Base-by-base conservation (phyloP, 768 basidiomycete genomes). In the Suillus paluster region DNA sequence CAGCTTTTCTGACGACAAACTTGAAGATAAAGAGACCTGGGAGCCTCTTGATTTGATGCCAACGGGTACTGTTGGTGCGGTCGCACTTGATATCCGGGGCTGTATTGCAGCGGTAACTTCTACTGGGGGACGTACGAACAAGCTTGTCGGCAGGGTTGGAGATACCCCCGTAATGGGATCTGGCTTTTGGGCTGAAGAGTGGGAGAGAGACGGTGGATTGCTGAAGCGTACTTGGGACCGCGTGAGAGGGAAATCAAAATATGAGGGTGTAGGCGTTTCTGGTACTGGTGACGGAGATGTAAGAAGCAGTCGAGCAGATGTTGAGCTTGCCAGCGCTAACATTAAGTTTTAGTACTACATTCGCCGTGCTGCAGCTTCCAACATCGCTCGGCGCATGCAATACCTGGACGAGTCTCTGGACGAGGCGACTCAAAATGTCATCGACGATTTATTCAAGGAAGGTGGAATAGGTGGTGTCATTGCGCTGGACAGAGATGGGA, bases 201-300 rank as follows among this genome's bases (percentile, higher is more conserved):
- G 92, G 92, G 63, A 62, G 59, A 73, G 62, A 60, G 73, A 66
- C 65, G 73, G 63, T 69, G 70, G 72, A 36, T 71, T 60, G 61
- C 64, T 70, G 66, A 78, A 66, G 63, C 66, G 72, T 21, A 46
- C 74, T n/a, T 86, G 80, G 82, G 74, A 76, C 42, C 78, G 75
- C 23, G 46, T 83, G 23, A 71, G 63, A 23, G 73, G 80, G 3
- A 77, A 76, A 46, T 63, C 69, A 27, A 63, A 66, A 17, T 66
- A 70, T 11, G 71, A 68, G 27, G 90, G 86, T 9, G 77, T 94
- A 25, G 91, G 92, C 5, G 77, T 94, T n/a, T 91, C 90, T 34
- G 91, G 92, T 0, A 94, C 93, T 14, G 93, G 93, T 8, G 87
- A 94, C 66, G 92, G 92, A 64, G 92, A 94, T 74, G 91, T 92